Evolutionary conservation across 2,329 filamentous ascomycete species (phyloP), one percentile per base, ranked within the genome.

Genomic region (Colletotrichum viniferum): DNA sequence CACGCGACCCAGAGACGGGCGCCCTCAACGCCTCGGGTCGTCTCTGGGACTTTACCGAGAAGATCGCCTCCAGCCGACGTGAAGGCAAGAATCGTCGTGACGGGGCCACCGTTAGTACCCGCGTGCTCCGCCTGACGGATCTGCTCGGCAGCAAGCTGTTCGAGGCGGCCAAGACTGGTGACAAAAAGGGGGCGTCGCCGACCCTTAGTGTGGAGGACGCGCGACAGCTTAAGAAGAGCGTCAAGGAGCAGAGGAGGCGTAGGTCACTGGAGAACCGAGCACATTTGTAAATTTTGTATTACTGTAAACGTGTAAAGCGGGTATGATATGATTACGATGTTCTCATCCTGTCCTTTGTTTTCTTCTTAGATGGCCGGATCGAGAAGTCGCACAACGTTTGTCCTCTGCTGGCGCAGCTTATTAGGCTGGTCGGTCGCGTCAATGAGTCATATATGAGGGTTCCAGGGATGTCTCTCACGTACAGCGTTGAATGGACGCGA

Each of bases 31-130:
- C 95, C 0, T 88, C 93, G 18, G 97, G 96, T 0, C 92, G 92
- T 76, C 86, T 99, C 8, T 99, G 97, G 97, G 92, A 95, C 71
- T 98, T 98, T 80, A 96, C 94, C 6, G 96, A 98, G 83, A 91
- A 93, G 81, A 98, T 99, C 77, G 95, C 95, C 9, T 90, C 92
- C 65, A 94, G 92, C 60, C 89, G 97, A 36, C 90, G 96, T 58
- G 97, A 98, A 86, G 97, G 97, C 10, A 99, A 98, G 91, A 98
- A 98, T 82, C 88, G 97, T 26, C 90, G 96, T n/a, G 97, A 99
- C 83, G 96, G 96, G 14, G 94, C 94, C 2, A 98, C 96, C 0
- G 96, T 98, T 4, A 94, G 93, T 79, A 94, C 91, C 14, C 90
- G 97, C 24, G 96, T 99, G 13, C 84, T 98, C 48, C 87, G 88